Base-by-base conservation (phyloP, 352 stramenopile species). In the Phytophthora sp. region DNA sequence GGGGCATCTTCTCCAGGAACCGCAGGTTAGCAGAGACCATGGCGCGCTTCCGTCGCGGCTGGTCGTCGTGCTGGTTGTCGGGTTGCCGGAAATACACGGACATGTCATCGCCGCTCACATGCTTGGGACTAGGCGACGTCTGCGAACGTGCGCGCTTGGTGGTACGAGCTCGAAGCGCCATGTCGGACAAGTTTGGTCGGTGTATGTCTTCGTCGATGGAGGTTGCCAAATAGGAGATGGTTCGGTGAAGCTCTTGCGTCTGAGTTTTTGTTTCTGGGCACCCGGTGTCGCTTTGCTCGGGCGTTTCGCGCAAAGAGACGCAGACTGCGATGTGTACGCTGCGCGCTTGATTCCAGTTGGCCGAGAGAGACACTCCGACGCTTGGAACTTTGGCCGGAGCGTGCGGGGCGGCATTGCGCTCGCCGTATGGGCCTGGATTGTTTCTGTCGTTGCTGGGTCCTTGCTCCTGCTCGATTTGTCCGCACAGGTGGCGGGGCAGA, bases 1-100 rank as follows among this genome's bases (percentile, higher is more conserved):
- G 70, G 12, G 80, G 82, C 51, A 93, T 76, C 46, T 93, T 91
- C 53, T 90, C 74, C 11, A 93, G 63, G 46, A 90, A 89, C 5
- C 73, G 75, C 49, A 93, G 60, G 60, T 88, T 86, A 20, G 78
- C 69, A 63, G 74, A 57, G 20, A 88, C 44, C 73, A 86, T 86
- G 8, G 76, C 46, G 12, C 82, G 79, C 62, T 93, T 93, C n/a
- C 73, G 79, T 26, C 70, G 73, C 26, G 53, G 49, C 24, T 64
- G 44, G 31, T 71, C 69, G 15, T 61, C 33, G n/a, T 44, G 36
- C 21, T 55, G 57, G 44, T 50, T 61, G 21, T 73, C 29, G 0
- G 50, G 30, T 52, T 46, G 63, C 29, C 36, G 31, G 42, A 59
- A 61, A 30, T 66, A 66, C 56, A 66, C 30, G 45, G 42, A 31